A percentile compares a stretch with the other conserved stretches of the same genome.
Conservation (phyloP, 257 asterid genomes). For the Penstemon eatonii region DNA sequence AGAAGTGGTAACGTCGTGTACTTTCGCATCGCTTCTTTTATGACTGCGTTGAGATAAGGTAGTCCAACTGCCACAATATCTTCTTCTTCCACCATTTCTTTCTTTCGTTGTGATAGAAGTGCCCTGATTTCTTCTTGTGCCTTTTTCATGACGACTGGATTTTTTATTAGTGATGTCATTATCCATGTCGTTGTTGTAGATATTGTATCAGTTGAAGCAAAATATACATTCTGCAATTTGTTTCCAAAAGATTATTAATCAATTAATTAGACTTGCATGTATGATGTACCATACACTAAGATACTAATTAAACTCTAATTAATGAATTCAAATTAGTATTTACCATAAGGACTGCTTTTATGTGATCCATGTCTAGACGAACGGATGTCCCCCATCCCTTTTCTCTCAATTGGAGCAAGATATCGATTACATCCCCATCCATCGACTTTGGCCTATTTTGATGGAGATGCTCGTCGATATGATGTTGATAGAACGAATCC, state of each 20-base stretch:
- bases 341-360: too few species aligned
- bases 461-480: slow-evolving; percentile 28
- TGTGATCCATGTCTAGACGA: neutral
- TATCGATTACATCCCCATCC: slow-evolving; percentile 25
- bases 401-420: slow-evolving; percentile 10
- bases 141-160: slow-evolving; percentile 22
- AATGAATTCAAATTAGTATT: too few species aligned
- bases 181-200: slow-evolving; percentile 28
- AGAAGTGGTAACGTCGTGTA: slow-evolving; percentile 20
- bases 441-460: slow-evolving; percentile 21
- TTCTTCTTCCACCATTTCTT: neutral
- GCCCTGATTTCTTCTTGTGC: slow-evolving; percentile 22
- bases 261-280: too few species aligned
- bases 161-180: slow-evolving; percentile 29
- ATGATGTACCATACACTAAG: too few species aligned
- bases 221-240: slow-evolving; percentile 22
- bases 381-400: neutral
- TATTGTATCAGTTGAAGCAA: slow-evolving; percentile 32
- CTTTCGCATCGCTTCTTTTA: slow-evolving; percentile 27
- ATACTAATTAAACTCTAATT: too few species aligned
- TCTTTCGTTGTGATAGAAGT: neutral
- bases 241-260: too few species aligned
- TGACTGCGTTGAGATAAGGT: slow-evolving; percentile 24
- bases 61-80: slow-evolving; percentile 1
- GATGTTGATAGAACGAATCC: slow-evolving; percentile 35